Evolutionary conservation across 2,329 filamentous ascomycete genomes (phyloP).

Genomic region (Paecilomyces niveus): DNA sequence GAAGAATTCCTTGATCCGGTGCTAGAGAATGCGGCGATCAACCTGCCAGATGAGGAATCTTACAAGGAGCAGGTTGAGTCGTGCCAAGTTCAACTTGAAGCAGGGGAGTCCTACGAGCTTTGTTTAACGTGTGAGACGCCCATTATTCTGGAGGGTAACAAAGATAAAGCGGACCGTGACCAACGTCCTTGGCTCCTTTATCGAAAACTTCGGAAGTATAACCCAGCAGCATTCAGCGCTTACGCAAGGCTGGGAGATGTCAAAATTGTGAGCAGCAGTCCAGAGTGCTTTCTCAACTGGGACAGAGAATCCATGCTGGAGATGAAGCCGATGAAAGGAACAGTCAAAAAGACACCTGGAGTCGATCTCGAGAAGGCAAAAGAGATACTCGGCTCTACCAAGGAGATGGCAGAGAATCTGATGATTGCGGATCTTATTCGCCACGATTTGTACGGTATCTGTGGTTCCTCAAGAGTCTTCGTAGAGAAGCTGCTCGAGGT

Average conservation of each 20-base stretch:
- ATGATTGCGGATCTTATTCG: conserved; percentile 98
- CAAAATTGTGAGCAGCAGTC: conserved; percentile 75
- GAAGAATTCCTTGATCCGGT: conserved; percentile 22
- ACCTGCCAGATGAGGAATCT: conserved; percentile 32
- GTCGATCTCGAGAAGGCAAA: conserved; percentile 68
- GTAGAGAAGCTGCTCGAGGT: conserved; percentile 77
- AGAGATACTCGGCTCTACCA: conserved; percentile 66
- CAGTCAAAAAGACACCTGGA: conserved; percentile 67
- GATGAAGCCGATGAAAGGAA: conserved; percentile 95
- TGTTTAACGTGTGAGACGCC: conserved; percentile 72
- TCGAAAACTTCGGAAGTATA: conserved; percentile 59
- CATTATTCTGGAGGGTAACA: conserved; percentile 40
- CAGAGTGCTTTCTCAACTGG: conserved; percentile 80
- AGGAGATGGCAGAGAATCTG: conserved; percentile 90
- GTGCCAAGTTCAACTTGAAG: conserved; percentile 65
- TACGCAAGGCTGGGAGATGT: conserved; percentile 64
- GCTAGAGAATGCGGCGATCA: conserved; percentile 20
- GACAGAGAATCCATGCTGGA: conserved; percentile 39
- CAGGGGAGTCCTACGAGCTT: conserved; percentile 78
- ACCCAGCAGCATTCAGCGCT: conserved; percentile 79
- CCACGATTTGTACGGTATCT: conserved; percentile 83
- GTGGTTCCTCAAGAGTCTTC: conserved; percentile 63
- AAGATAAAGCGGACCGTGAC: conserved; percentile 14
- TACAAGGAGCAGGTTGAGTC: conserved; percentile 62
- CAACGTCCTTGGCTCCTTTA: conserved; percentile 63